Percentiles rank a stretch among this genome's conserved stretches.
These are phyloP conservation scores for Ophiostoma ips DNA, from an alignment of 2,329 filamentous ascomycete species.

Conservation along the genomic window DNA sequence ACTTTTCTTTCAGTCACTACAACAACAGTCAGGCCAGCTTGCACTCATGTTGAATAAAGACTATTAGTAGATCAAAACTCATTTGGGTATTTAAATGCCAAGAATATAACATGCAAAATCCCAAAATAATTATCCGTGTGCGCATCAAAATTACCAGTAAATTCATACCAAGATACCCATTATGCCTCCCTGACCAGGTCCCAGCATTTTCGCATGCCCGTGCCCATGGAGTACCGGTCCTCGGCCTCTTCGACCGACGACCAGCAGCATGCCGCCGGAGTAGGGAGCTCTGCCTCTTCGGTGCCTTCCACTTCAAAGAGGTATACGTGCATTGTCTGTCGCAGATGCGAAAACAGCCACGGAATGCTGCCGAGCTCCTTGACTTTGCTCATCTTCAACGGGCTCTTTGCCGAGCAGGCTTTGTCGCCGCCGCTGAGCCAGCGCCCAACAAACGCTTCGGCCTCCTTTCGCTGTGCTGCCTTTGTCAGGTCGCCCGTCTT, in stretches of 20 bases:
- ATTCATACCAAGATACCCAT: too few species aligned
- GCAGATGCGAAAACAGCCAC: conserved; percentile 44
- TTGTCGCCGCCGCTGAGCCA: neutral
- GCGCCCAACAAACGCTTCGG: conserved; percentile 3
- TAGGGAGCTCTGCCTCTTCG: conserved; percentile 2
- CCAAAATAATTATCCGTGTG: neutral
- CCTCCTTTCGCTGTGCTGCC: conserved; percentile 1
- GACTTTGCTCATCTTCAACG: conserved; percentile 18
- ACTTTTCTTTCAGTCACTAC: too few species aligned
- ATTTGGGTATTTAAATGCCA: too few species aligned
- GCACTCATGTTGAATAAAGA: too few species aligned
- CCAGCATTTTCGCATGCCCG: conserved; percentile 46
- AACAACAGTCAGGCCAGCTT: too few species aligned
- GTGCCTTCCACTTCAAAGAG: conserved; percentile 25
- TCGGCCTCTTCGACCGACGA: conserved; percentile 28
- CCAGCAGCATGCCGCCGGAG: conserved; percentile 21
- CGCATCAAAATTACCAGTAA: too few species aligned
- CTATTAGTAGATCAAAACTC: too few species aligned
- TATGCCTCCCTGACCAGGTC: conserved; percentile 22
- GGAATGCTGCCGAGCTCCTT: conserved; percentile 37
- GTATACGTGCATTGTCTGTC: conserved; percentile 43
- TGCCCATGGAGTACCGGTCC: conserved; percentile 37
- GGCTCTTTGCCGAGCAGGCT: neutral
- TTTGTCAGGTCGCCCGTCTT: neutral
- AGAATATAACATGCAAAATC: too few species aligned